Conservation (phyloP, 2,329 filamentous ascomycete genomes). For the Verticillium nonalfalfae region DNA sequence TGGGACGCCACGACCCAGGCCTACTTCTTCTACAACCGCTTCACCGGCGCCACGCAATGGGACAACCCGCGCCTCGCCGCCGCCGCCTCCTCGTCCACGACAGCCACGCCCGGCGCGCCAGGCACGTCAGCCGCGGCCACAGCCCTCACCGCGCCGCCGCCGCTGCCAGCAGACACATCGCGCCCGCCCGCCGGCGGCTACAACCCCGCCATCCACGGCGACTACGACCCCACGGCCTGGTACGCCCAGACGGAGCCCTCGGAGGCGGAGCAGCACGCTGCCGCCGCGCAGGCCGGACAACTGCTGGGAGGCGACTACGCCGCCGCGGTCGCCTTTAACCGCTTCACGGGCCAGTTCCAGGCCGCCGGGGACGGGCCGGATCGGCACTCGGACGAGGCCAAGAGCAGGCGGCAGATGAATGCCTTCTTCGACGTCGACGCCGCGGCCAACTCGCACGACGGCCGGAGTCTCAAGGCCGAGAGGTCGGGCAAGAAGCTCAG, state of each 20-base stretch:
- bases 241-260: constrained; percentile 61
- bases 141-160: constrained; percentile 18
- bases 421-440: constrained; percentile 95
- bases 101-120: constrained; percentile 15
- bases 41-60: constrained; percentile 72
- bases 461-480: constrained; percentile 86
- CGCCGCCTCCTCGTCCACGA: constrained; percentile 14
- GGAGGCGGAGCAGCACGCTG: constrained; percentile 24
- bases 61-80: constrained; percentile 69
- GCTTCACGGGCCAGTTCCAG: constrained; percentile 84
- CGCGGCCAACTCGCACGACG: constrained; percentile 84
- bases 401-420: constrained; percentile 81
- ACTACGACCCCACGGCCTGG: constrained; percentile 93
- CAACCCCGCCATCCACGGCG: constrained; percentile 91
- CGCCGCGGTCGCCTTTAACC: constrained; percentile 76
- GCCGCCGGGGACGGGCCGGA: constrained; percentile 60
- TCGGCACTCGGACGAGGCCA: constrained; percentile 79
- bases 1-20: constrained; percentile 65
- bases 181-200: constrained; percentile 63
- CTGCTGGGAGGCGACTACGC: constrained; percentile 45
- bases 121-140: constrained; percentile 15
- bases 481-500: constrained; percentile 75
- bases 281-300: constrained; percentile 19
- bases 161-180: constrained; percentile 23
- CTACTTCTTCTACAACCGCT: constrained; percentile 82